phyloP scores from a whole-genome alignment of 495 filamentous ascomycete species.

The Hypoxylon lienhwacheense region DNA sequence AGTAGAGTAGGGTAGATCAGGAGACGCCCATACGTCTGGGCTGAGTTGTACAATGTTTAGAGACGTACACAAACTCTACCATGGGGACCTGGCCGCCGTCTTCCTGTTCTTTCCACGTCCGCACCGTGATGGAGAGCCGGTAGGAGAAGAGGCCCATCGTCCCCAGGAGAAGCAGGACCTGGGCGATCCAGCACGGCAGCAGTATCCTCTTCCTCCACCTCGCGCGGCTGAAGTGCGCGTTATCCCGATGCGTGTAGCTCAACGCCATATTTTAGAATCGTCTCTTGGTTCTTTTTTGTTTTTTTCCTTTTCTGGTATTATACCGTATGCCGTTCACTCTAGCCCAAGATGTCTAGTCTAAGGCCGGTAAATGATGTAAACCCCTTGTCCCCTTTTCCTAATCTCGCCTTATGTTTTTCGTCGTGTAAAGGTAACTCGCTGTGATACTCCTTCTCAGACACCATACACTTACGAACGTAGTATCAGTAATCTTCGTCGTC shows the following conservation, averaged over 20 bases:
- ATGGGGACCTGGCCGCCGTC: constrained; percentile 41
- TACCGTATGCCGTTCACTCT: background rate
- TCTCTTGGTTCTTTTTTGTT: too few relatives aligned
- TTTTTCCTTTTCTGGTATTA: background rate
- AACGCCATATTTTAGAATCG: constrained; percentile 19
- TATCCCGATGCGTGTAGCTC: constrained; percentile 43
- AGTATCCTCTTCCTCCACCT: constrained; percentile 47
- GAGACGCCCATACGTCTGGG: too few relatives aligned
- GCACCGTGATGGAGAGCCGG: constrained; percentile 47
- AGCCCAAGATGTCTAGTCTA: too few relatives aligned
- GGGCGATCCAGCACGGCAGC: constrained; percentile 45
- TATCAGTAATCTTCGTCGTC: too few relatives aligned
- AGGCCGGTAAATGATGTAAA: too few relatives aligned
- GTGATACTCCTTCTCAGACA: background rate
- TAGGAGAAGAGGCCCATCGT: constrained; percentile 54
- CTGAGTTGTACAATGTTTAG: background rate
- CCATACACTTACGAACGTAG: background rate
- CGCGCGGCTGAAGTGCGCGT: constrained; percentile 47
- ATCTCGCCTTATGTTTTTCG: background rate
- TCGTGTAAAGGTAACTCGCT: too few relatives aligned
- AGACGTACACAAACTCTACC: constrained; percentile 53
- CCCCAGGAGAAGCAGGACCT: constrained; percentile 43
- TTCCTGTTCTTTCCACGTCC: constrained; percentile 43
- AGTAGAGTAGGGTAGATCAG: too few relatives aligned
- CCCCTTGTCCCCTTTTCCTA: background rate